These are phyloP conservation scores for Geosmithia flava DNA, from an alignment of 2,329 filamentous ascomycete genomes.

Conservation along the genomic window DNA sequence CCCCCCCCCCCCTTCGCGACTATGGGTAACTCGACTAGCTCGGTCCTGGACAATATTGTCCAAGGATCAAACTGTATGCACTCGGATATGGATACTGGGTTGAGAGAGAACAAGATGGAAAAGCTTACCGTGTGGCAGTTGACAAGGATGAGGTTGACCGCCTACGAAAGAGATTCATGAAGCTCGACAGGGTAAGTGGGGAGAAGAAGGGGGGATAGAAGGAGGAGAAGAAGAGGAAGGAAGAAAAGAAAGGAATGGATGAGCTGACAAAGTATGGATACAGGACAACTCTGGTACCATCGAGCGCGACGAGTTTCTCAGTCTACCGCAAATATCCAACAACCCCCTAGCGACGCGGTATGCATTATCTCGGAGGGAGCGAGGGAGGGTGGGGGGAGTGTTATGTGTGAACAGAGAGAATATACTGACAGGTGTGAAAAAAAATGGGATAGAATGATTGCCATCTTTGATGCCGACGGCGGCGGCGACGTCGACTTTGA, in stretches of 20 bases:
- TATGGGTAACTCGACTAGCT: conserved; percentile 59
- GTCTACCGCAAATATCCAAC: conserved; percentile 90
- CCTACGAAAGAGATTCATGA: conserved; percentile 96
- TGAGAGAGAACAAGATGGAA: background rate
- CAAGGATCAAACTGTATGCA: conserved; percentile 80
- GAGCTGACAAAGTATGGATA: background rate
- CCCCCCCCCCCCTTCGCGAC: background rate
- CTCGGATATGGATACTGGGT: background rate
- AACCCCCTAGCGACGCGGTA: conserved; percentile 94
- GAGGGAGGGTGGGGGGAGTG: no score
- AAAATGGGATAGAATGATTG: conserved; percentile 76
- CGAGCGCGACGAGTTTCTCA: conserved; percentile 96
- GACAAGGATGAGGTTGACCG: conserved; percentile 95
- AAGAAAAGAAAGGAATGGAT: background rate
- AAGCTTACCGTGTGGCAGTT: conserved; percentile 45
- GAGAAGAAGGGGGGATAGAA: background rate
- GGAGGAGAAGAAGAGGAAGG: background rate
- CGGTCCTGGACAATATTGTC: conserved; percentile 88
- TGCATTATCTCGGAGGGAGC: conserved; percentile 6
- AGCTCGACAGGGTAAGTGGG: conserved; percentile 76
- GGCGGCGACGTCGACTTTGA: conserved; percentile 98
- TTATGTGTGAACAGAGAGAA: background rate
- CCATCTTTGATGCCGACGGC: conserved; percentile 97
- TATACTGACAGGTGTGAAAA: conserved; percentile 3
- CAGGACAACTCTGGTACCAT: conserved; percentile 97